Evolutionary conservation across 192 early-diverging fungal species (phyloP).

Genomic region (Umbelopsis isabellina): DNA sequence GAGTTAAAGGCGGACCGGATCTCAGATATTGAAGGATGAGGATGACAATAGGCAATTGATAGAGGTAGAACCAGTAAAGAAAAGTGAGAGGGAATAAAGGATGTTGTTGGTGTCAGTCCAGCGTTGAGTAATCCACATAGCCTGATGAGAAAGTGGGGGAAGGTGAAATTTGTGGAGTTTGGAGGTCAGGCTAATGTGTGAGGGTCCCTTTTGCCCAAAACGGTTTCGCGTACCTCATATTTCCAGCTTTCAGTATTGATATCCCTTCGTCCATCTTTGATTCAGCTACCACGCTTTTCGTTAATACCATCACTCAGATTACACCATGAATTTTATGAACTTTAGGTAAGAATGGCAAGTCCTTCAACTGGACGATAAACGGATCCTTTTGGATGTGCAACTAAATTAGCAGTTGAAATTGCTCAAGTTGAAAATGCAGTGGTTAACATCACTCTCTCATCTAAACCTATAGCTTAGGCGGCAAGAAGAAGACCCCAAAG

Average conservation of each 20-base stretch:
- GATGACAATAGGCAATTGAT: too few species aligned
- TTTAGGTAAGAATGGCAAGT: background rate
- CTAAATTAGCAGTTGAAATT: background rate
- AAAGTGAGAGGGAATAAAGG: too few species aligned
- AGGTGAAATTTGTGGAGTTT: background rate
- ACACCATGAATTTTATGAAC: slow-evolving; percentile 17
- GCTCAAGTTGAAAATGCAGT: background rate
- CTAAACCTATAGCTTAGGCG: slow-evolving; percentile 33
- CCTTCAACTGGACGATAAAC: too few species aligned
- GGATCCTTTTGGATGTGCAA: too few species aligned
- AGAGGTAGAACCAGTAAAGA: too few species aligned
- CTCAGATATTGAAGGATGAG: too few species aligned
- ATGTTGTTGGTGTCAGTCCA: too few species aligned
- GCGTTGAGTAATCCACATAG: too few species aligned
- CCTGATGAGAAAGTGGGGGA: background rate
- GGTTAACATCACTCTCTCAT: background rate
- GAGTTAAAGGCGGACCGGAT: too few species aligned
- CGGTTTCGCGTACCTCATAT: slow-evolving; percentile 10
- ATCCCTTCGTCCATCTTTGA: background rate
- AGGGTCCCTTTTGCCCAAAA: background rate
- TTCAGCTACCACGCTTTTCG: background rate
- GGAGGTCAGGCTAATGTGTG: background rate
- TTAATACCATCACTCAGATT: background rate
- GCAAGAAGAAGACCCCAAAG: slow-evolving; percentile 33
- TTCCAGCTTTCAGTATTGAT: background rate